Base-by-base conservation (phyloP, 805 yeast genomes). In the Ogataea pini region DNA sequence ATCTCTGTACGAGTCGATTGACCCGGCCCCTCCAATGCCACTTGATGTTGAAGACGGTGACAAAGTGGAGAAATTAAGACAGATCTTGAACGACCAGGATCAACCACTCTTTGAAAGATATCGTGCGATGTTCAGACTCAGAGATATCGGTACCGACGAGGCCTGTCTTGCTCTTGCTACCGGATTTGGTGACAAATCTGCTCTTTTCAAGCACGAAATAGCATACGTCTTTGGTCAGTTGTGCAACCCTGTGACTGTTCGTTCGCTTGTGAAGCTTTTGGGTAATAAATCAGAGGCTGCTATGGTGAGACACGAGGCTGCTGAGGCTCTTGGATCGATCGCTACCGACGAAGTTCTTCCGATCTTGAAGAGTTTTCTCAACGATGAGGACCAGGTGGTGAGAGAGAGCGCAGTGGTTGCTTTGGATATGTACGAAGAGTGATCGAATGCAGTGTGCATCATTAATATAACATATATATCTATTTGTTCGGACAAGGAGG, bases 301-400 rank as follows among this genome's bases (percentile, higher is more conserved):
- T 55, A 94, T 94, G 99, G 99, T 95, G 28, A 86, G 99, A 72
- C 99, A 94, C 67, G 99, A 94, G 73, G 99, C 98, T 49, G 99
- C 98, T 20, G 99, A 94, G 72, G 99, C 99, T 20, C 77, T 95
- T 60, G 99, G 99, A 22, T 81, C 96, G 24, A 94, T 94, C 65
- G 98, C 97, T 22, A 89, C 97, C 8, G 96, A 89, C 61, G 97
- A 92, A 50, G 96, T 92, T 32, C 76, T 92, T 56, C 97, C 97
- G 13, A 85, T 94, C 29, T 79, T 95, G 63, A 79, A 86, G 66
- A 73, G 82, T 38, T 87, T 87, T 67, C 77, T 91, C 60, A 74
- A 80, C 57, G 99, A 94, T 67, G 75, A 80, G 51, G 97, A 88
- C 59, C 80, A 76, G 48, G 99, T 94, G 33, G 99, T 94, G 44